Evolutionary conservation across 352 stramenopile genomes (phyloP).

Genomic region (Globisporangium iwayamae): DNA sequence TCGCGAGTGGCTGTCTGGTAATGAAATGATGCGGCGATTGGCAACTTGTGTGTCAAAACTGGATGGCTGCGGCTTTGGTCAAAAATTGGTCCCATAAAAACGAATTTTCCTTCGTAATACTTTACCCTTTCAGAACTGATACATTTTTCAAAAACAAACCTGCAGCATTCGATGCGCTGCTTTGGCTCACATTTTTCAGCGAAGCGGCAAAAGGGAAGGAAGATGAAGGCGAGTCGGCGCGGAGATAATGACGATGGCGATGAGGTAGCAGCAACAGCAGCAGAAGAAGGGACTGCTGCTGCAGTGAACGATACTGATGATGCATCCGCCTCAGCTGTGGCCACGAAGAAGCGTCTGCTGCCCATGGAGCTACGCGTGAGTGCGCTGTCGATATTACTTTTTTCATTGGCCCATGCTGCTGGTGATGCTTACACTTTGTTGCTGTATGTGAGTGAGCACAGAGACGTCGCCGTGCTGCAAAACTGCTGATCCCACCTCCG

Average conservation of each 20-base stretch:
- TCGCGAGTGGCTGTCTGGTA: background rate
- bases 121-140: background rate
- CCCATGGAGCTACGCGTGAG: constrained; percentile 70
- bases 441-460: constrained; percentile 13
- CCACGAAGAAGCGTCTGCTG: constrained; percentile 57
- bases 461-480: constrained; percentile 60
- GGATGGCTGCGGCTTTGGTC: background rate
- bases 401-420: background rate
- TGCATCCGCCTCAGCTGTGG: background rate
- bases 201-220: background rate
- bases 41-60: background rate
- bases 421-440: constrained; percentile 3
- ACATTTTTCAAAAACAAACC: background rate
- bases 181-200: background rate
- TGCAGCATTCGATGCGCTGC: background rate
- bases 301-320: background rate
- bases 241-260: background rate
- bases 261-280: background rate
- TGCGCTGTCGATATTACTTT: constrained; percentile 5
- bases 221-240: background rate
- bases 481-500: constrained; percentile 27
- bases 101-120: background rate
- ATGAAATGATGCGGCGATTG: background rate
- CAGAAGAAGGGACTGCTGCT: background rate
- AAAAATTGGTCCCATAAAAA: background rate